Evolutionary conservation across 2,329 filamentous ascomycete species (phyloP).

Genomic region (Orbilia quercus): DNA sequence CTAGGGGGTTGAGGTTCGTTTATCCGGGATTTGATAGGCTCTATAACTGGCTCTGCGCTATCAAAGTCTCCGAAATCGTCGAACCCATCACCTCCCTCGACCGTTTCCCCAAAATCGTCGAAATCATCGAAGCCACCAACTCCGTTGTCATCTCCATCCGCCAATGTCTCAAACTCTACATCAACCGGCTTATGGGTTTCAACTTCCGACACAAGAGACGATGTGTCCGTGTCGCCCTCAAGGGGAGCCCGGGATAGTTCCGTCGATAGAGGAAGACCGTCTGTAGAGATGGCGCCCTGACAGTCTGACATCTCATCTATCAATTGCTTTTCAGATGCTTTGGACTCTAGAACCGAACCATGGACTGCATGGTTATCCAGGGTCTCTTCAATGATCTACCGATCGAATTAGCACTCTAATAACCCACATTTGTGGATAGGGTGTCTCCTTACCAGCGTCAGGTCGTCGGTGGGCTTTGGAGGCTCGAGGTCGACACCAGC

Average conservation of each 20-base stretch:
- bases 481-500: constrained; percentile 14
- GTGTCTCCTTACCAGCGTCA: constrained; percentile 16
- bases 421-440: neutral
- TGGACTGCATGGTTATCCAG: constrained; percentile 69
- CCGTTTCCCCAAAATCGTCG: constrained; percentile 72
- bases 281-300: constrained; percentile 25
- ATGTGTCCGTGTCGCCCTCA: constrained; percentile 26
- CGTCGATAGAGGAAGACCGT: constrained; percentile 19
- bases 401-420: constrained; percentile 6
- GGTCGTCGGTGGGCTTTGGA: constrained; percentile 23
- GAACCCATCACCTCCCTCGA: constrained; percentile 64
- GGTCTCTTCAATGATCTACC: constrained; percentile 62
- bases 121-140: constrained; percentile 74
- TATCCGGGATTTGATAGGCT: neutral
- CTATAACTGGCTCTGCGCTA: constrained; percentile 70
- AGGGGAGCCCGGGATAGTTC: constrained; percentile 14
- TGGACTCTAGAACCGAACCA: constrained; percentile 73
- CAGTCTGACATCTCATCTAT: constrained; percentile 69
- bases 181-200: constrained; percentile 41
- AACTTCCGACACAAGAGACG: constrained; percentile 22
- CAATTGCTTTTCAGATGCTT: constrained; percentile 69
- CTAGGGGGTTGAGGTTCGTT: too few relatives aligned
- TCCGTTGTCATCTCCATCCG: constrained; percentile 63
- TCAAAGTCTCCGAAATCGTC: constrained; percentile 74
- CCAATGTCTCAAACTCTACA: constrained; percentile 58